Percentiles rank a stretch among this genome's conserved stretches.
Conservation (phyloP, 371 early-diverging fungal genomes). For the Basidiobolus meristosporus region DNA sequence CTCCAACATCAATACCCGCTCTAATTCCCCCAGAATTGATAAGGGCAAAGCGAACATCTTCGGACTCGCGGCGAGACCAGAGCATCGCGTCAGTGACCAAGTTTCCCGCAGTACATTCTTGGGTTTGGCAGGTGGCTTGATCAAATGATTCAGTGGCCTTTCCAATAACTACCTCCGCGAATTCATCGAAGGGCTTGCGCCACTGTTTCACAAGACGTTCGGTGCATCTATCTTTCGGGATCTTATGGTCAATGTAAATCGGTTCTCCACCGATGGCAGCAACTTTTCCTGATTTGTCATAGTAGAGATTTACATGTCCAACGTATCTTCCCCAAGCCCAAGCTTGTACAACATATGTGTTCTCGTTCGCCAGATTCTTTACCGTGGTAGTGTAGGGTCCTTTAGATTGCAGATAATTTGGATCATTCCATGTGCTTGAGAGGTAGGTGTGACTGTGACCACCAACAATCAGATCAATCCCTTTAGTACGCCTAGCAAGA, state of each 20-base stretch:
- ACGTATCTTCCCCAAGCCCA: slow-evolving; percentile 38
- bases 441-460: slow-evolving; percentile 54
- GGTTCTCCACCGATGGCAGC: slow-evolving; percentile 23
- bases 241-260: slow-evolving; percentile 21
- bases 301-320: slow-evolving; percentile 36
- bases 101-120: slow-evolving; percentile 30
- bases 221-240: slow-evolving; percentile 16
- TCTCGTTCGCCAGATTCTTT: slow-evolving; percentile 24
- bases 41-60: slow-evolving; percentile 14
- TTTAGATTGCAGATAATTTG: slow-evolving; percentile 4
- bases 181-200: slow-evolving; percentile 19
- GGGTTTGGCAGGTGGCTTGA: slow-evolving; percentile 11
- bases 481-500: slow-evolving; percentile 25
- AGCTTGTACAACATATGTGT: slow-evolving; percentile 40
- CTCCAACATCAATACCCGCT: slow-evolving; percentile 17
- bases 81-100: slow-evolving; percentile 31
- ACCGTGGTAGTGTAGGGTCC: slow-evolving; percentile 40
- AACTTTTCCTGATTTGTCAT: slow-evolving; percentile 24
- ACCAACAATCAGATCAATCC: slow-evolving; percentile 39
- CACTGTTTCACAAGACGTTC: slow-evolving; percentile 15
- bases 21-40: slow-evolving; percentile 38
- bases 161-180: slow-evolving; percentile 18
- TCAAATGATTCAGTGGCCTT: slow-evolving; percentile 12
- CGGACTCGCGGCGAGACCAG: slow-evolving; percentile 1
- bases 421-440: slow-evolving; percentile 11